Conservation (phyloP, 1,284 basidiomycete genomes). For the Marasmius fiardii region DNA sequence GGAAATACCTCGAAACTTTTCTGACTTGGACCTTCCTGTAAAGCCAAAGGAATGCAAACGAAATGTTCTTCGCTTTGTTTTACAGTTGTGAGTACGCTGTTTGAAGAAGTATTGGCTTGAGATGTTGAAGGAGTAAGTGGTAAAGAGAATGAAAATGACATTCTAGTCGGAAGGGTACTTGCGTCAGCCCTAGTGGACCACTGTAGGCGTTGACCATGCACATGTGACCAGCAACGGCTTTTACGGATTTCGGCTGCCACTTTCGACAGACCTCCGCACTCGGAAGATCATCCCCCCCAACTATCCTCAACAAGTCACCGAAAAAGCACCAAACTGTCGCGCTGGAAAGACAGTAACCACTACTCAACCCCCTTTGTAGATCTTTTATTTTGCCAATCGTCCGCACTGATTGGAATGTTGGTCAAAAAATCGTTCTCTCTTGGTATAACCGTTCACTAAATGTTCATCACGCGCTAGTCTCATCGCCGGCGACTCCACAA, state of each 20-base stretch:
- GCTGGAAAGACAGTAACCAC: too few species aligned
- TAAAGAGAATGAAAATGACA: not conserved
- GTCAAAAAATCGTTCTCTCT: slow-evolving; percentile 13
- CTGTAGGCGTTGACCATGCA: too few species aligned
- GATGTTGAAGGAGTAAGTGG: not conserved
- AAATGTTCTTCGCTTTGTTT: slow-evolving; percentile 1
- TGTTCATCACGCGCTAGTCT: slow-evolving; percentile 30
- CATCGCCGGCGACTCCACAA: slow-evolving; percentile 52
- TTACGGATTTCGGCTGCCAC: too few species aligned
- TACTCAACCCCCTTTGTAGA: slow-evolving; percentile 38
- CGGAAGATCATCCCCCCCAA: too few species aligned
- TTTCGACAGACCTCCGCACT: too few species aligned
- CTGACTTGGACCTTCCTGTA: not conserved
- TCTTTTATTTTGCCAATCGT: slow-evolving; percentile 71
- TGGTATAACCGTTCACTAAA: too few species aligned
- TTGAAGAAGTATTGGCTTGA: not conserved
- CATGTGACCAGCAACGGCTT: too few species aligned
- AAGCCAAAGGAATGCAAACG: not conserved
- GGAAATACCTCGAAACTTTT: slow-evolving; percentile 28
- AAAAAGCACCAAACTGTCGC: too few species aligned
- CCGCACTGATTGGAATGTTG: slow-evolving; percentile 68
- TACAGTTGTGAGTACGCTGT: not conserved
- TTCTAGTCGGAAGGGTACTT: too few species aligned
- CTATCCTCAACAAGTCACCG: too few species aligned
- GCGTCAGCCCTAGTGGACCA: too few species aligned